phyloP scores from a whole-genome alignment of 2,329 filamentous ascomycete species.

The Penicillium hordei region DNA sequence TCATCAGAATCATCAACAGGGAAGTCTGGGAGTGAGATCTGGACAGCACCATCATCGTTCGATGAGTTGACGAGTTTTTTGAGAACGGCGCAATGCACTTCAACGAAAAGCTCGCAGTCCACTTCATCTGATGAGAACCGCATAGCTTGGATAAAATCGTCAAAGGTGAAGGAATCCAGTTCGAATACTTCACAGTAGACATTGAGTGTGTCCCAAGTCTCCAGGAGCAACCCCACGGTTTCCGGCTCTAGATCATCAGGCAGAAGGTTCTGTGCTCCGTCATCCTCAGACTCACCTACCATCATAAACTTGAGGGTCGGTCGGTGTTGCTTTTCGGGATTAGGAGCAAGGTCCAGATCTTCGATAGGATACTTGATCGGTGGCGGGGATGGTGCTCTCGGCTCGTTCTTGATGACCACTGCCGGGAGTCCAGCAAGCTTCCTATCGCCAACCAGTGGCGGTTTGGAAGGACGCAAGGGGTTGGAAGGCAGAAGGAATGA shows the following conservation, averaged over 20 bases:
- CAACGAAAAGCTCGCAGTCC: conserved; percentile 81
- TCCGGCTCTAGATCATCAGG: conserved; percentile 67
- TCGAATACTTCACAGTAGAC: conserved; percentile 96
- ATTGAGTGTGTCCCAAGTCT: conserved; percentile 95
- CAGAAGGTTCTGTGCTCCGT: conserved; percentile 49
- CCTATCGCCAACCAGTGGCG: conserved; percentile 34
- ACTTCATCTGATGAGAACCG: conserved; percentile 70
- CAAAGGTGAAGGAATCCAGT: conserved; percentile 95
- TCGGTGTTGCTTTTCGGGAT: conserved; percentile 62
- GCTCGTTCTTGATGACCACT: conserved; percentile 49
- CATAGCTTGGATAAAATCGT: conserved; percentile 90
- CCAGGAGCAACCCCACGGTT: conserved; percentile 79
- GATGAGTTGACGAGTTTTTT: conserved; percentile 80
- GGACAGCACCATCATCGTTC: conserved; percentile 70
- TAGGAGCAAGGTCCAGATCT: conserved; percentile 77
- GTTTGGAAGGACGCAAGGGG: conserved; percentile 33
- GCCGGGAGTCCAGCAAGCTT: conserved; percentile 32
- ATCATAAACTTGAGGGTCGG: conserved; percentile 78
- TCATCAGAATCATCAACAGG: conserved; percentile 69
- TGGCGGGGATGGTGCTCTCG: conserved; percentile 65
- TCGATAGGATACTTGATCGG: conserved; percentile 94
- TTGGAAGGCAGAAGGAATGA: conserved; percentile 39
- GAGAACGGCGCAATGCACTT: conserved; percentile 87
- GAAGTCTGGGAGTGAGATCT: conserved; percentile 74
- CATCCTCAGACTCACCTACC: conserved; percentile 58